Percentiles rank a stretch among this genome's conserved stretches.
Conservation (phyloP, 495 filamentous ascomycete genomes). For the Letharia columbiana region DNA sequence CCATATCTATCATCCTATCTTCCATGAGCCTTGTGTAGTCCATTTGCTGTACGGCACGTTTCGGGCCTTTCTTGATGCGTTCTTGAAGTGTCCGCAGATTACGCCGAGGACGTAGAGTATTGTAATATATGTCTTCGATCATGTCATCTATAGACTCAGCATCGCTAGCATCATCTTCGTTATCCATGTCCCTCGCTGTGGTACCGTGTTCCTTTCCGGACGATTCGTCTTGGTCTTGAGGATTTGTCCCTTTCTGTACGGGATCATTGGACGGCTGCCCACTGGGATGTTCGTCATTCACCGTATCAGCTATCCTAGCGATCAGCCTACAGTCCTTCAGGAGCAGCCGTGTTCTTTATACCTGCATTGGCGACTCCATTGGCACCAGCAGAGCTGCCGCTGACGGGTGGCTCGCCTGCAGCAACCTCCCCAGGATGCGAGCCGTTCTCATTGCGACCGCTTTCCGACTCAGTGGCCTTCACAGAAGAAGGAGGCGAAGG, state of each 20-base stretch:
- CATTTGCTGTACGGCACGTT: not conserved
- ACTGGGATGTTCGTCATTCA: not conserved
- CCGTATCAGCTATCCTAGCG: not conserved
- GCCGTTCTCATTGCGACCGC: not conserved
- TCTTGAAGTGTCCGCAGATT: not conserved
- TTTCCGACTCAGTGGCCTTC: not conserved
- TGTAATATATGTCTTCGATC: too few relatives aligned
- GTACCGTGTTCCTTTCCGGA: too few relatives aligned
- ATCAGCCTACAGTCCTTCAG: not conserved
- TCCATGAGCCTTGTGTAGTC: slow-evolving; percentile 4
- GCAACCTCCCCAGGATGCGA: not conserved
- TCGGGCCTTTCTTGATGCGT: slow-evolving; percentile 9
- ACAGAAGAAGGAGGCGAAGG: not conserved
- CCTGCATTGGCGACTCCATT: not conserved
- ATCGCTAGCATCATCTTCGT: too few relatives aligned
- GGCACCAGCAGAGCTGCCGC: not conserved
- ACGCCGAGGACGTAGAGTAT: too few relatives aligned
- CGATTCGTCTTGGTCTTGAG: too few relatives aligned
- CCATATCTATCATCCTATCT: slow-evolving; percentile 3
- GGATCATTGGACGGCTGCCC: not conserved
- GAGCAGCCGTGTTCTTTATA: not conserved
- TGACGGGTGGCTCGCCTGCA: not conserved
- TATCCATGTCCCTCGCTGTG: not conserved
- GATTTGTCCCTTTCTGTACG: not conserved
- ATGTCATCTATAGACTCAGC: too few relatives aligned